Evolutionary conservation across 2,329 filamentous ascomycete species (phyloP).

Genomic region (Trichoderma arundinaceum): DNA sequence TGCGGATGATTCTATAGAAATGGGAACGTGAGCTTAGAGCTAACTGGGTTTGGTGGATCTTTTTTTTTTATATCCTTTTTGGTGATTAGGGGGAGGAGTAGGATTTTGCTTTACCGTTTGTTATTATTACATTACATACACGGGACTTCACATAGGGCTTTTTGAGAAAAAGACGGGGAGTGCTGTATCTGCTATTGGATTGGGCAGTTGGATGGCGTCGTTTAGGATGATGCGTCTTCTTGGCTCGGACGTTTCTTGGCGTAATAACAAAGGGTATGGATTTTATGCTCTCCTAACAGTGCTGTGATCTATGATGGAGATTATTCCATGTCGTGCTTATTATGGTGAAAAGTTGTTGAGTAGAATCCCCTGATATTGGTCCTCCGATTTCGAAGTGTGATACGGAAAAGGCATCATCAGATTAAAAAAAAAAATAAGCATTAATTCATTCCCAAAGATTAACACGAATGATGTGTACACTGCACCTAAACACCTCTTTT

Average conservation of each 20-base stretch:
- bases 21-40: slow-evolving; percentile 15
- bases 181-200: not conserved
- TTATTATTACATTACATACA: not conserved
- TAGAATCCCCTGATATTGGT: not conserved
- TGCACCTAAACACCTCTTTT: slow-evolving; percentile 24
- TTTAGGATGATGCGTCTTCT: slow-evolving; percentile 1
- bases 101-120: not conserved
- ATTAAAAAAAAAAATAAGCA: not conserved
- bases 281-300: not conserved
- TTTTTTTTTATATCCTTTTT: not conserved
- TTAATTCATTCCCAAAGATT: not conserved
- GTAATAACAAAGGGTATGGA: not conserved
- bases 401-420: not conserved
- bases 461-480: not conserved
- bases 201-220: not conserved
- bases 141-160: not conserved
- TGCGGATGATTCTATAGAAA: slow-evolving; percentile 26
- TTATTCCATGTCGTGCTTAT: not conserved
- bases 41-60: not conserved
- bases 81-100: not conserved
- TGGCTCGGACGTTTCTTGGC: not conserved
- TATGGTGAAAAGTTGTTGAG: too few relatives aligned
- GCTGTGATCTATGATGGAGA: not conserved
- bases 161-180: not conserved
- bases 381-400: not conserved